phyloP scores from a whole-genome alignment of 495 filamentous ascomycete species.

The Oidiodendron maius region DNA sequence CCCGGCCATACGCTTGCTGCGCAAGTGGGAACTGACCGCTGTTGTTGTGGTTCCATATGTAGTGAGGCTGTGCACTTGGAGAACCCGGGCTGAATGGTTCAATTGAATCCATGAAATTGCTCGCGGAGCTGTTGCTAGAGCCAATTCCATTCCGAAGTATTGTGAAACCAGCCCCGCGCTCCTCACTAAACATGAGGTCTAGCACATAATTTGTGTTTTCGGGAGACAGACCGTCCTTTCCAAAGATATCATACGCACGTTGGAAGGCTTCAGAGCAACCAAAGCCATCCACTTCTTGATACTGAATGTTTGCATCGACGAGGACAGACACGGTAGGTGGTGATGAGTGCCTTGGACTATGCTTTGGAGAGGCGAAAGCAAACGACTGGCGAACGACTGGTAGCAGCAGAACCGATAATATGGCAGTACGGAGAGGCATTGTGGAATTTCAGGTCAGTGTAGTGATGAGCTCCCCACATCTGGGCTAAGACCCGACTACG shows the following conservation, averaged over 20 bases:
- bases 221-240: not conserved
- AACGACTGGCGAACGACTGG: not conserved
- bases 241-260: not conserved
- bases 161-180: constrained; percentile 41
- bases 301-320: not conserved
- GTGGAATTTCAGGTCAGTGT: too few species aligned
- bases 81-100: constrained; percentile 34
- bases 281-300: not conserved
- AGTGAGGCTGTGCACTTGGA: constrained; percentile 27
- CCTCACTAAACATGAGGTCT: constrained; percentile 41
- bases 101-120: constrained; percentile 30
- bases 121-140: too few species aligned
- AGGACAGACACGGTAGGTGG: too few species aligned
- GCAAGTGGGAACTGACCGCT: constrained; percentile 1
- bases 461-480: too few species aligned
- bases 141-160: constrained; percentile 53
- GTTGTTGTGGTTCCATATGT: constrained; percentile 38
- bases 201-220: constrained; percentile 24
- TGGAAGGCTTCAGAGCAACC: not conserved
- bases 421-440: too few species aligned
- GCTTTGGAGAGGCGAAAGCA: not conserved
- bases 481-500: too few species aligned
- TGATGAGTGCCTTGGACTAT: not conserved
- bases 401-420: too few species aligned
- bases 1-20: constrained; percentile 6